Percentiles rank a stretch among this genome's conserved stretches.
phyloP scores from a whole-genome alignment of 768 basidiomycete species.

The Megacollybia marginata region DNA sequence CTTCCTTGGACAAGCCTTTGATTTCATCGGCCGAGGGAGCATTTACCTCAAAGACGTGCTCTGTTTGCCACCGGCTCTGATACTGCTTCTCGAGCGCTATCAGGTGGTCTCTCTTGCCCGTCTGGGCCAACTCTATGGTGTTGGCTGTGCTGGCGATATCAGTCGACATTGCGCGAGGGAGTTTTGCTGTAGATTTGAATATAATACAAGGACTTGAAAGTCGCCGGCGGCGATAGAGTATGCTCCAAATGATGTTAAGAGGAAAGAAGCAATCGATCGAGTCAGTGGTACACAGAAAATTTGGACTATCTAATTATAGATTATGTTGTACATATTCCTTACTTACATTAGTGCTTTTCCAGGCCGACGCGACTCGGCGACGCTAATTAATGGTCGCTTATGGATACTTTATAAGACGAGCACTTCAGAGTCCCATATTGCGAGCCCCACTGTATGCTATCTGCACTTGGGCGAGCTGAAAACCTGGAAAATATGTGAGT shows the following conservation, averaged over 20 bases:
- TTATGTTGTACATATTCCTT: background rate
- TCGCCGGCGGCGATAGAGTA: background rate
- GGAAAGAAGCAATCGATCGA: background rate
- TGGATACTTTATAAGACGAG: too few species aligned
- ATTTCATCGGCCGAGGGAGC: slow-evolving; percentile 69
- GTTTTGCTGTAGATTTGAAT: background rate
- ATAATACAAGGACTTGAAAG: background rate
- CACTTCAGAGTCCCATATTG: too few species aligned
- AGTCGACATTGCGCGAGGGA: background rate
- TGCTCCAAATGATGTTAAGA: background rate
- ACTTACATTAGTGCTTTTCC: background rate
- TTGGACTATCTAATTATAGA: background rate
- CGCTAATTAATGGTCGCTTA: too few species aligned
- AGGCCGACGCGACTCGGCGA: too few species aligned
- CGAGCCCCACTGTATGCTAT: too few species aligned
- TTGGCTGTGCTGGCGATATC: slow-evolving; percentile 38
- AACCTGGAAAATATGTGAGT: too few species aligned
- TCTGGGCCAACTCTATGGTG: slow-evolving; percentile 73
- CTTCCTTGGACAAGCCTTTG: slow-evolving; percentile 49
- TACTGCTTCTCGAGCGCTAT: slow-evolving; percentile 78
- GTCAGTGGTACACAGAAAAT: background rate
- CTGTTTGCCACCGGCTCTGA: slow-evolving; percentile 72
- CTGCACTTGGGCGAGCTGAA: too few species aligned
- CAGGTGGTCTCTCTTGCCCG: slow-evolving; percentile 87
- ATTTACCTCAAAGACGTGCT: slow-evolving; percentile 77